Conservation (phyloP, 495 filamentous ascomycete species). For the Rusavskia elegans region DNA sequence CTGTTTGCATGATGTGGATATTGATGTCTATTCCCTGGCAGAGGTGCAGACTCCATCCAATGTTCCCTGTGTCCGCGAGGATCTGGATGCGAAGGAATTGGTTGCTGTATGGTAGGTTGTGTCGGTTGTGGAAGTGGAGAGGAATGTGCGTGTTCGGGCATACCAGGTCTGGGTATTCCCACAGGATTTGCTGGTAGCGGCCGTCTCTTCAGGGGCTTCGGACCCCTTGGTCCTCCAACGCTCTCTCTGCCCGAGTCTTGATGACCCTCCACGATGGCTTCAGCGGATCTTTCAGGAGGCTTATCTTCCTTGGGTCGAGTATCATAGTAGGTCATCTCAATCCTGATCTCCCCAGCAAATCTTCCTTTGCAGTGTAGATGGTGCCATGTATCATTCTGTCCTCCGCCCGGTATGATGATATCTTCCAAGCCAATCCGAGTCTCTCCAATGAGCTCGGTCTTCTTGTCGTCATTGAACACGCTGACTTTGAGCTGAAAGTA, state of each 20-base stretch:
- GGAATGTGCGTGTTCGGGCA: constrained; percentile 18
- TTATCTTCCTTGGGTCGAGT: constrained; percentile 62
- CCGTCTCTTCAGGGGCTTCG: constrained; percentile 53
- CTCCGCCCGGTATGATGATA: constrained; percentile 71
- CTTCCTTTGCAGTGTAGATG: constrained; percentile 70
- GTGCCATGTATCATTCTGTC: constrained; percentile 89
- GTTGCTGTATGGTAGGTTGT: constrained; percentile 1
- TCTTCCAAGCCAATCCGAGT: constrained; percentile 69
- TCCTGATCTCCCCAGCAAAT: constrained; percentile 86
- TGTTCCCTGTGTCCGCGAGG: background rate
- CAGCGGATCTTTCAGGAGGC: constrained; percentile 36
- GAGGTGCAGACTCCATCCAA: background rate
- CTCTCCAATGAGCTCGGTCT: constrained; percentile 89
- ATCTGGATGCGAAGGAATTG: background rate
- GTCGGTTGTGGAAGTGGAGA: constrained; percentile 9
- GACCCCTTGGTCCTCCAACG: constrained; percentile 38
- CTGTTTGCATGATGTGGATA: background rate
- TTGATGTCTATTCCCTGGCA: background rate
- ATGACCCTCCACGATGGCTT: constrained; percentile 11
- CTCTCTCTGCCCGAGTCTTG: constrained; percentile 1
- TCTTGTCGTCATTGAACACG: constrained; percentile 95
- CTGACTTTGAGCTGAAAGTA: constrained; percentile 90
- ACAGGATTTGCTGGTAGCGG: constrained; percentile 63
- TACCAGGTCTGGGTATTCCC: constrained; percentile 24
- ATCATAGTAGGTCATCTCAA: constrained; percentile 96